Conservation (phyloP, 257 asterid genomes). For the Ilex aquifolium region DNA sequence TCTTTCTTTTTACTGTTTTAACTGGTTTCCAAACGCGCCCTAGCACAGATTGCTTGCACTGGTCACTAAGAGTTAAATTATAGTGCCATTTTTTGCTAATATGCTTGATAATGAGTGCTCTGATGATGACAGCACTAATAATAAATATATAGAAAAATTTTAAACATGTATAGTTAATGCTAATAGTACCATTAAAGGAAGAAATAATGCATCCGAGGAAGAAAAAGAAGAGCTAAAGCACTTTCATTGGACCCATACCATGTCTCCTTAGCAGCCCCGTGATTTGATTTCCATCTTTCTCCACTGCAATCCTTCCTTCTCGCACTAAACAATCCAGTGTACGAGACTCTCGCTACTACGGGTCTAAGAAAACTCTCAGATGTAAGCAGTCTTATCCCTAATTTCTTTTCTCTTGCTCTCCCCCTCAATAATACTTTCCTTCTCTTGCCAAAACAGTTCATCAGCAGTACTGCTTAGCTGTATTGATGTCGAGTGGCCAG, state of each 20-base stretch:
- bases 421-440: conserved; percentile 4
- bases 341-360: too few relatives aligned
- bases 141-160: neutral
- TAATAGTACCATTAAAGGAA: conserved; percentile 52
- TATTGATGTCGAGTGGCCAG: conserved; percentile 44
- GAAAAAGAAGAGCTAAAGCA: conserved; percentile 59
- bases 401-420: conserved; percentile 1
- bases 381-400: too few relatives aligned
- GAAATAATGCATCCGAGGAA: conserved; percentile 45
- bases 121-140: conserved; percentile 22
- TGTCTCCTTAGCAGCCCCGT: conserved; percentile 51
- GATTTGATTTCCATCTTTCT: conserved; percentile 39
- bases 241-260: conserved; percentile 59
- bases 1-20: conserved; percentile 10
- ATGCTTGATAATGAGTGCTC: conserved; percentile 44
- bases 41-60: conserved; percentile 30
- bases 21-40: neutral
- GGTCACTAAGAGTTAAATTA: conserved; percentile 29
- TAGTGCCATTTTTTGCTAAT: conserved; percentile 27
- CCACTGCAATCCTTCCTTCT: conserved; percentile 7
- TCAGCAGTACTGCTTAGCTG: neutral
- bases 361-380: too few relatives aligned
- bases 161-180: conserved; percentile 25
- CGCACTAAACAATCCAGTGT: neutral
- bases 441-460: neutral